Conservation (phyloP, 345 rosid genomes). For the Murraya koenigii region DNA sequence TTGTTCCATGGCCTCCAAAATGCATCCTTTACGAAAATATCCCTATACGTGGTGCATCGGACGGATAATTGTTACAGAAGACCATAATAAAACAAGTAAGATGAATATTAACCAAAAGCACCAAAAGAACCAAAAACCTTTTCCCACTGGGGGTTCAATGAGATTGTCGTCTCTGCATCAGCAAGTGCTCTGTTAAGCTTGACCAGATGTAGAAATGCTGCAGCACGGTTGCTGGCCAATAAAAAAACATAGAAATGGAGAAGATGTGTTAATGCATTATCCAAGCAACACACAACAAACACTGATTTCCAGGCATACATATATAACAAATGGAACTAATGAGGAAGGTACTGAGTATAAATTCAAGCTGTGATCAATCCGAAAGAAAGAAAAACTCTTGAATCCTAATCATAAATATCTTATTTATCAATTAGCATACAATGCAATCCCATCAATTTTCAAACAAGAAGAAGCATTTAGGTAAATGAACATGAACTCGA, state of each 20-base stretch:
- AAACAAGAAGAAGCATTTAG: neutral
- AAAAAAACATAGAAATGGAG: conserved; percentile 6
- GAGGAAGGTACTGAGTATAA: neutral
- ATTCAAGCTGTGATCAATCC: neutral
- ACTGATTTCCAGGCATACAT: neutral
- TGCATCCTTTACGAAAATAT: conserved; percentile 93
- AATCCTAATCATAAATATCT: neutral
- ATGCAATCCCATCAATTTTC: neutral
- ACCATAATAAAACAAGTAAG: neutral
- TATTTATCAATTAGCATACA: neutral
- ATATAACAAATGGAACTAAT: neutral
- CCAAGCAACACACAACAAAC: no score
- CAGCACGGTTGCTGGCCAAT: conserved; percentile 84
- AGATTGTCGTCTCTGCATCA: conserved; percentile 87
- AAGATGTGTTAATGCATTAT: neutral
- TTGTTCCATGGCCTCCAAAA: conserved; percentile 91
- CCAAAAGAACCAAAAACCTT: conserved; percentile 44
- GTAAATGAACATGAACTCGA: neutral
- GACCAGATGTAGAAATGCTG: conserved; percentile 83
- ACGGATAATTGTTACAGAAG: neutral
- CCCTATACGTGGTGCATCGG: conserved; percentile 49
- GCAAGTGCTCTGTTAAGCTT: conserved; percentile 92
- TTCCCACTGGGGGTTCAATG: conserved; percentile 88
- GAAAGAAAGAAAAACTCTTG: neutral
- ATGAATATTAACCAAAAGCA: neutral